These are phyloP conservation scores for Mortierella sp. DNA, from an alignment of 371 early-diverging fungal species.

Conservation along the genomic window DNA sequence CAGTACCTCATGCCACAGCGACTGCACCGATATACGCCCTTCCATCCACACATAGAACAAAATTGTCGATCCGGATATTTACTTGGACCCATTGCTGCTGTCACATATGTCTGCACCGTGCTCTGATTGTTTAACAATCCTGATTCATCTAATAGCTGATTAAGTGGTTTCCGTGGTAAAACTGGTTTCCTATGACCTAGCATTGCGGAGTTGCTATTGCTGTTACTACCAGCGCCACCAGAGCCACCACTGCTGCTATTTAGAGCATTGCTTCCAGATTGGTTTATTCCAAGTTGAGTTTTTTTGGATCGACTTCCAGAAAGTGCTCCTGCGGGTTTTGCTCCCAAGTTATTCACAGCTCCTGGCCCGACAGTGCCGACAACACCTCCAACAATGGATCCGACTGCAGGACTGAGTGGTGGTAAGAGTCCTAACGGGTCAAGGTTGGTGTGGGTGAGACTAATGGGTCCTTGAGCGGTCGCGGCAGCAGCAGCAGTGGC, in stretches of 20 bases:
- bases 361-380: conserved; percentile 49
- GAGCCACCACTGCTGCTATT: background rate
- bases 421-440: conserved; percentile 44
- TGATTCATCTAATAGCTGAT: conserved; percentile 66
- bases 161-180: conserved; percentile 64
- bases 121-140: conserved; percentile 45
- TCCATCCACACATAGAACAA: conserved; percentile 78
- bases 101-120: conserved; percentile 63
- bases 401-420: conserved; percentile 39
- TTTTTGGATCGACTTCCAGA: conserved; percentile 42
- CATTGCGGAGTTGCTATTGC: background rate
- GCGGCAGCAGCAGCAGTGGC: conserved; percentile 62
- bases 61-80: conserved; percentile 73
- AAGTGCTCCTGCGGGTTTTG: conserved; percentile 26
- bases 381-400: conserved; percentile 45
- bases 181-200: conserved; percentile 37
- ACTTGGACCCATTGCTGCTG: conserved; percentile 67
- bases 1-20: conserved; percentile 79
- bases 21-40: conserved; percentile 68
- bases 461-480: conserved; percentile 43
- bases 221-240: background rate
- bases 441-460: conserved; percentile 49
- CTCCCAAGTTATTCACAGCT: conserved; percentile 7
- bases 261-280: background rate
- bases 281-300: conserved; percentile 2